Evolutionary conservation across 257 asterid species (phyloP).

Genomic region (Parsonsia alboflavescens): DNA sequence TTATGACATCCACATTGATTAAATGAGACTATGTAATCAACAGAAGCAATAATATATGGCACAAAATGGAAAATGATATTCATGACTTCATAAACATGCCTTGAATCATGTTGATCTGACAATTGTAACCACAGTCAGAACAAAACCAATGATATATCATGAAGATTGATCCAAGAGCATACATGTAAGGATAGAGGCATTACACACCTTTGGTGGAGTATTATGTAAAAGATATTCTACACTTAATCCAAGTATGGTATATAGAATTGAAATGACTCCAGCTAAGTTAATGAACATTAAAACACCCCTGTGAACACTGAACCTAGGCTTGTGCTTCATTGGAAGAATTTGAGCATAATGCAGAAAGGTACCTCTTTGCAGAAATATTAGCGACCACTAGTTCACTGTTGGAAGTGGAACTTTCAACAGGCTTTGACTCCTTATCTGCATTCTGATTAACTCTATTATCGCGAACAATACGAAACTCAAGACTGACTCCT

Average conservation of each 20-base stretch:
- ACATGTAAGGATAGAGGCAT: neutral
- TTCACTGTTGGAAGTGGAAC: slow-evolving; percentile 41
- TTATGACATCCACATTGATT: neutral
- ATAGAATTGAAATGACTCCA: neutral
- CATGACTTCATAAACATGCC: neutral
- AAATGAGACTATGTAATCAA: neutral
- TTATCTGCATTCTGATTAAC: slow-evolving; percentile 42
- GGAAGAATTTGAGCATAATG: neutral
- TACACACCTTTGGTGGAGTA: neutral
- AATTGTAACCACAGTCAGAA: neutral
- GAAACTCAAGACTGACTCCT: slow-evolving; percentile 70
- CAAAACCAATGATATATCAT: neutral
- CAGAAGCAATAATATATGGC: neutral
- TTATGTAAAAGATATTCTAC: neutral
- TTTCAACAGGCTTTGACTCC: slow-evolving; percentile 50
- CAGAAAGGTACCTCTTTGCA: slow-evolving; percentile 24
- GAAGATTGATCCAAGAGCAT: neutral
- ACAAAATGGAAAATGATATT: neutral
- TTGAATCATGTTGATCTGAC: neutral
- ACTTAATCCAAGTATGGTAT: neutral
- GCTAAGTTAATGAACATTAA: slow-evolving; percentile 1
- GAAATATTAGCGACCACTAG: slow-evolving; percentile 29
- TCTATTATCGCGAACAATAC: slow-evolving; percentile 91
- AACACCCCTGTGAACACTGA: neutral
- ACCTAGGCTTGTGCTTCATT: neutral